Conservation (phyloP, 2,329 filamentous ascomycete species). For the Colletotrichum sansevieriae region DNA sequence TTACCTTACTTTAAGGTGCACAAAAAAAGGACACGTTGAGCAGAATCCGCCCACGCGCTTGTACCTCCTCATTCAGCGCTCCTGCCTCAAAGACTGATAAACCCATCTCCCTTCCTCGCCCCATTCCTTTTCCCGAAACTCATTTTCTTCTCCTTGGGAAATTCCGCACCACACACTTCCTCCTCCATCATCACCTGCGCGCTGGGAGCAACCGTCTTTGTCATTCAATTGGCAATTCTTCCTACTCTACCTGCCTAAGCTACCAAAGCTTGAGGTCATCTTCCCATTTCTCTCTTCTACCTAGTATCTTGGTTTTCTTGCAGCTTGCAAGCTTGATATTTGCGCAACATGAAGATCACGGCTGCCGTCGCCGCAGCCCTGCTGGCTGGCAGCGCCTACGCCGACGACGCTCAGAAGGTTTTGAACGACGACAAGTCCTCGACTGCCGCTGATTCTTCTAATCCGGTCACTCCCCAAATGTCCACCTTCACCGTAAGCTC, state of each 20-base stretch:
- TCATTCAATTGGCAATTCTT: conserved; percentile 39
- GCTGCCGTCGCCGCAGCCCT: conserved; percentile 82
- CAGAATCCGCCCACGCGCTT: conserved; percentile 24
- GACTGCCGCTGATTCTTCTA: conserved; percentile 61
- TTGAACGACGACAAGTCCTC: conserved; percentile 61
- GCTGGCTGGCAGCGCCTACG: conserved; percentile 76
- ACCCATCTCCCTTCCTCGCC: conserved; percentile 38
- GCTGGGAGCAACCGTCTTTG: conserved; percentile 30
- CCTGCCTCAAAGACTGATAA: conserved; percentile 42
- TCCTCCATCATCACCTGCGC: conserved; percentile 31
- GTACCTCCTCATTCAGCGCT: conserved; percentile 12
- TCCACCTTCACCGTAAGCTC: conserved; percentile 88
- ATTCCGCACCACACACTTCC: conserved; percentile 28
- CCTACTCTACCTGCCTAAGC: conserved; percentile 30
- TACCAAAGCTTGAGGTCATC: conserved; percentile 23
- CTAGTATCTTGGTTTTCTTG: conserved; percentile 3
- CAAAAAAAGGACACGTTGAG: conserved; percentile 45
- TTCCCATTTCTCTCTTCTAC: background rate
- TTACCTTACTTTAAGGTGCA: no score
- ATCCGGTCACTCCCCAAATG: conserved; percentile 72
- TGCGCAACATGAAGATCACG: conserved; percentile 83
- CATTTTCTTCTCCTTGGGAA: conserved; percentile 39
- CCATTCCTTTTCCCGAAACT: conserved; percentile 41
- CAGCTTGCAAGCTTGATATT: conserved; percentile 29
- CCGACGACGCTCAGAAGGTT: conserved; percentile 74